Evolutionary conservation across 176 grass and related monocot species (phyloP).

Genomic region (Neostapfia colusana): DNA sequence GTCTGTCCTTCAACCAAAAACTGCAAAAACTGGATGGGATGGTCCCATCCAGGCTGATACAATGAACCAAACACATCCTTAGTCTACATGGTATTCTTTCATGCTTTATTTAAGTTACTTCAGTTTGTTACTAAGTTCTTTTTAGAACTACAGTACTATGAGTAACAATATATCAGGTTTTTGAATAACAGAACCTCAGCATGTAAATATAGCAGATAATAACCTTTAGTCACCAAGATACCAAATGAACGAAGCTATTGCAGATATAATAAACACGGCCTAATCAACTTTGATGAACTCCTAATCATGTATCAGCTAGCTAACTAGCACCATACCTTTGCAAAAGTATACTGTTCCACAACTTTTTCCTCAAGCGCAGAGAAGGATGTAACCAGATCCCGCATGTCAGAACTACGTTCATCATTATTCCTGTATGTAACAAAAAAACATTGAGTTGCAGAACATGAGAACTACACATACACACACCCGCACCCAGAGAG

Average conservation of each 20-base stretch:
- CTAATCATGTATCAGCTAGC: conserved; percentile 4
- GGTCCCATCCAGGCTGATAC: too few species aligned
- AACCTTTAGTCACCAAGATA: neutral
- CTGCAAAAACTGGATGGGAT: too few species aligned
- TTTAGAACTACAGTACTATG: conserved; percentile 26
- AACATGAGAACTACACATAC: neutral
- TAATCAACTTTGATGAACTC: neutral
- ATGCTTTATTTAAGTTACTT: neutral
- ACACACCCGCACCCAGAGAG: neutral
- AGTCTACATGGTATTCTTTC: neutral
- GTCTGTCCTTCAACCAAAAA: too few species aligned
- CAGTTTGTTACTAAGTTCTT: neutral
- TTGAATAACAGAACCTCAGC: conserved; percentile 6
- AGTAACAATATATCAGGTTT: conserved; percentile 5
- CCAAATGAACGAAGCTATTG: conserved; percentile 17
- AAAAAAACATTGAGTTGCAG: conserved; percentile 22
- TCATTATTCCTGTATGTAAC: conserved; percentile 62
- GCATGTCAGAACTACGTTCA: conserved; percentile 76
- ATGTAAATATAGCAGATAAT: conserved; percentile 22
- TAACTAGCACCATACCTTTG: conserved; percentile 64
- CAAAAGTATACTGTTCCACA: conserved; percentile 87
- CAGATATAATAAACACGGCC: neutral
- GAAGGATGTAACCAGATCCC: conserved; percentile 82
- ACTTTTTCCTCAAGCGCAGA: conserved; percentile 91
- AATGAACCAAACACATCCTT: neutral